phyloP scores from a whole-genome alignment of 1,139 yeast genomes.

The Pichiaceae sp. region DNA sequence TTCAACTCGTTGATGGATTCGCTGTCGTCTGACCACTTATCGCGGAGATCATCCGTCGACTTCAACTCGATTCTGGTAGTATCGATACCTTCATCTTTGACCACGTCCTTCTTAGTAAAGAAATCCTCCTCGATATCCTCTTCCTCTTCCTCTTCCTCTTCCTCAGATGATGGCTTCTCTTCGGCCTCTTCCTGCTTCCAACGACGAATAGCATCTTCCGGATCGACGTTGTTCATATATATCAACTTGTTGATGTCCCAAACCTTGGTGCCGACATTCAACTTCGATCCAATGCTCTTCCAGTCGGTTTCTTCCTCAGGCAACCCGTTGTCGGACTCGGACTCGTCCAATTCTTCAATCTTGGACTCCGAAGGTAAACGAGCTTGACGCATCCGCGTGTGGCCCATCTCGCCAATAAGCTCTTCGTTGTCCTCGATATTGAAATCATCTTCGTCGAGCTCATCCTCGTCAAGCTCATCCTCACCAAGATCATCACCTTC shows the following conservation, averaged over 20 bases:
- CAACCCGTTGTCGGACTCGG: conserved; percentile 8
- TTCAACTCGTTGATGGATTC: conserved; percentile 41
- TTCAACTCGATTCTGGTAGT: conserved; percentile 26
- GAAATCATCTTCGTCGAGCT: conserved; percentile 32
- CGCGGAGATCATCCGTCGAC: conserved; percentile 39
- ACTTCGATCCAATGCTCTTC: conserved; percentile 27
- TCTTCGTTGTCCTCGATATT: conserved; percentile 31
- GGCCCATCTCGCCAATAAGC: conserved; percentile 41
- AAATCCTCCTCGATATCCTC: conserved; percentile 42
- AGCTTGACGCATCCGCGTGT: conserved; percentile 52
- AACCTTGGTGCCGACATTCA: conserved; percentile 36
- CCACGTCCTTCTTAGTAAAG: conserved; percentile 51
- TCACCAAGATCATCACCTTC: conserved; percentile 32
- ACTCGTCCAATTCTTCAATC: conserved; percentile 33
- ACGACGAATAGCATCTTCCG: conserved; percentile 64
- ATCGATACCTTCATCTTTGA: conserved; percentile 15
- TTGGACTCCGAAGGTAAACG: conserved; percentile 35
- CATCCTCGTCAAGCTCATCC: conserved; percentile 30
- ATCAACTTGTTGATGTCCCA: conserved; percentile 81
- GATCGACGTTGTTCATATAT: conserved; percentile 68
- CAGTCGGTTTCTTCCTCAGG: conserved; percentile 18
- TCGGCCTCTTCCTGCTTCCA: conserved; percentile 57
- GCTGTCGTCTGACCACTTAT: conserved; percentile 37
- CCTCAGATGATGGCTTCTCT: conserved; percentile 21
- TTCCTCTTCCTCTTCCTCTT: conserved; percentile 40